Percentiles rank a stretch among this genome's conserved stretches.
phyloP scores from a whole-genome alignment of 2,329 filamentous ascomycete genomes.

The Colletotrichum sp. region DNA sequence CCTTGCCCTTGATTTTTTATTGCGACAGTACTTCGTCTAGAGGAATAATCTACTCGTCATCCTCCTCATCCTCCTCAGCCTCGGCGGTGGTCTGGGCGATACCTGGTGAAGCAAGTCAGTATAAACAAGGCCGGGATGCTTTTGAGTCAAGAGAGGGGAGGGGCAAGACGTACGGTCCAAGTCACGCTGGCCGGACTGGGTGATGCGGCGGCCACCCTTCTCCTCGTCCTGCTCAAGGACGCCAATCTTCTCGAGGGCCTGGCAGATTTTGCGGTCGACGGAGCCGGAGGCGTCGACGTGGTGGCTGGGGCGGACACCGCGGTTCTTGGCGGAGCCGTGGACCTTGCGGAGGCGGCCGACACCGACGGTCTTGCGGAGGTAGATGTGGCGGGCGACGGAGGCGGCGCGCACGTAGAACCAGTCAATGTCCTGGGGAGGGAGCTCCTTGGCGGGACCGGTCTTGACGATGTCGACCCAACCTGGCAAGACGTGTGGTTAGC shows the following conservation, averaged over 20 bases:
- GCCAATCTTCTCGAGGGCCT: slow-evolving; percentile 99
- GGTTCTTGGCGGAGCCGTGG: slow-evolving; percentile 97
- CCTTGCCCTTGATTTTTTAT: not conserved
- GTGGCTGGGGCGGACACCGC: slow-evolving; percentile 86
- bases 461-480: slow-evolving; percentile 99
- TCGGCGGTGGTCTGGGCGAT: slow-evolving; percentile 83
- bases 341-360: slow-evolving; percentile 96
- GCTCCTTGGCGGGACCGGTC: slow-evolving; percentile 95
- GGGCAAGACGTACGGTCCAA: slow-evolving; percentile 73
- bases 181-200: slow-evolving; percentile 97
- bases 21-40: not conserved
- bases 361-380: slow-evolving; percentile 99
- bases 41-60: slow-evolving; percentile 63
- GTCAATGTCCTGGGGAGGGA: slow-evolving; percentile 97
- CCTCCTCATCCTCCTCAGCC: slow-evolving; percentile 71
- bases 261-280: slow-evolving; percentile 97
- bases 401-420: slow-evolving; percentile 95
- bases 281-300: slow-evolving; percentile 95
- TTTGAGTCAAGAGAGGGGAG: too few relatives aligned
- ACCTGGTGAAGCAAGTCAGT: slow-evolving; percentile 39
- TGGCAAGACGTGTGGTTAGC: slow-evolving; percentile 36
- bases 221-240: slow-evolving; percentile 98
- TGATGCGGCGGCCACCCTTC: slow-evolving; percentile 98
- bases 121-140: too few relatives aligned
- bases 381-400: slow-evolving; percentile 96